Conservation (phyloP, 768 basidiomycete genomes). For the Pulveroboletus ravenelii region DNA sequence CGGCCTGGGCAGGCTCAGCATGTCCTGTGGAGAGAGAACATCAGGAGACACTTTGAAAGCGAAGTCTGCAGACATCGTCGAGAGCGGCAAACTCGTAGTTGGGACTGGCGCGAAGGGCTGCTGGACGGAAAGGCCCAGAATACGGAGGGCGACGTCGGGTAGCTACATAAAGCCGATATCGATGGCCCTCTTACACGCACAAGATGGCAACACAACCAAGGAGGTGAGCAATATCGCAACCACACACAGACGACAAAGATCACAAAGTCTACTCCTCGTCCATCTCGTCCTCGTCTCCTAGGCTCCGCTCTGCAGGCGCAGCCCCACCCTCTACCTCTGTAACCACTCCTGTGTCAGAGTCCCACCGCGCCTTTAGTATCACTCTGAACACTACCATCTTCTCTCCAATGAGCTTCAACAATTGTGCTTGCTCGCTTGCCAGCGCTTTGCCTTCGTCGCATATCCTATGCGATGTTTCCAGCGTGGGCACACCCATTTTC, state of each 20-base stretch:
- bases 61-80: slow-evolving; percentile 40
- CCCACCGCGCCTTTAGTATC: slow-evolving; percentile 68
- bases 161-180: slow-evolving; percentile 40
- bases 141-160: slow-evolving; percentile 33
- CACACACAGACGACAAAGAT: background rate
- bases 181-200: background rate
- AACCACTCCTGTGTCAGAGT: slow-evolving; percentile 61
- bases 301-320: slow-evolving; percentile 27
- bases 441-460: slow-evolving; percentile 80
- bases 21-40: slow-evolving; percentile 65
- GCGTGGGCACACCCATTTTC: slow-evolving; percentile 82
- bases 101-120: slow-evolving; percentile 35
- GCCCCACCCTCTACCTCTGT: slow-evolving; percentile 48
- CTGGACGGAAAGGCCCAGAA: slow-evolving; percentile 55
- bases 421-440: slow-evolving; percentile 83
- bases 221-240: too few species aligned
- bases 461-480: slow-evolving; percentile 74
- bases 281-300: slow-evolving; percentile 43
- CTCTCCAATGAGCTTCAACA: slow-evolving; percentile 87
- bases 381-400: slow-evolving; percentile 84
- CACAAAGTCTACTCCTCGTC: slow-evolving; percentile 39
- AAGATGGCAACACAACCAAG: slow-evolving; percentile 1
- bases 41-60: slow-evolving; percentile 53
- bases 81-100: slow-evolving; percentile 12
- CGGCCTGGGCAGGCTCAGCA: slow-evolving; percentile 67